Base-by-base conservation (phyloP, 208 protist genomes). In the Sergeia podlipaevii region DNA sequence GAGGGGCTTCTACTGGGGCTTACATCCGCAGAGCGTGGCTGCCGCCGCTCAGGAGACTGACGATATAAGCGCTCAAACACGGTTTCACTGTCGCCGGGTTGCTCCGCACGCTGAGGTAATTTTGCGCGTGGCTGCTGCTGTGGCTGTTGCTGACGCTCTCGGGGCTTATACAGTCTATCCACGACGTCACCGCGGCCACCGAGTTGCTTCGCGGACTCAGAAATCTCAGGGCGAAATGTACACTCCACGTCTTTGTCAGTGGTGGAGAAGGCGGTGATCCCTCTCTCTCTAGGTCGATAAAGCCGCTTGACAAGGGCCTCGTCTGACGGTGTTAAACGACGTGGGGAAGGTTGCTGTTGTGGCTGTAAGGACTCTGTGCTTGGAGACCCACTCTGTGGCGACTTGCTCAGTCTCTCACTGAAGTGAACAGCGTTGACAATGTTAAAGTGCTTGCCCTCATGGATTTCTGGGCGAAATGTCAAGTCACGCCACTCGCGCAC, bases 391-490 rank as follows among this genome's bases (percentile, higher is more conserved):
- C 33, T 26, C 30, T 51, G 34, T 11, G 24, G 38, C 18, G 37
- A 20, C 37, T 28, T 37, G 11, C 41, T 24, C 23, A 23, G 23
- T n/a, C n/a, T n/a, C n/a, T n/a, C n/a, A n/a, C n/a, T n/a, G n/a
- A n/a, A n/a, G n/a, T n/a, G n/a, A n/a, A n/a, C n/a, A n/a, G n/a
- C n/a, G n/a, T n/a, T n/a, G n/a, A n/a, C n/a, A n/a, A n/a, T n/a
- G n/a, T n/a, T n/a, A n/a, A n/a, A n/a, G n/a, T n/a, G n/a, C n/a
- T n/a, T n/a, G n/a, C n/a, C 26, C 53, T 18, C 27, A 60, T 75
- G 30, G 32, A 75, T 71, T 38, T 59, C 46, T 10, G 78, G 78
- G 3, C 54, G 70, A 45, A 85, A 85, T 2, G 78, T 85, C 15
- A 85, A 47, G n/a, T 85, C 61, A 8, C 46, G 58, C 74, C 71